These are phyloP conservation scores for Malus sieversii DNA, from an alignment of 306 rosid species.

Conservation along the genomic window DNA sequence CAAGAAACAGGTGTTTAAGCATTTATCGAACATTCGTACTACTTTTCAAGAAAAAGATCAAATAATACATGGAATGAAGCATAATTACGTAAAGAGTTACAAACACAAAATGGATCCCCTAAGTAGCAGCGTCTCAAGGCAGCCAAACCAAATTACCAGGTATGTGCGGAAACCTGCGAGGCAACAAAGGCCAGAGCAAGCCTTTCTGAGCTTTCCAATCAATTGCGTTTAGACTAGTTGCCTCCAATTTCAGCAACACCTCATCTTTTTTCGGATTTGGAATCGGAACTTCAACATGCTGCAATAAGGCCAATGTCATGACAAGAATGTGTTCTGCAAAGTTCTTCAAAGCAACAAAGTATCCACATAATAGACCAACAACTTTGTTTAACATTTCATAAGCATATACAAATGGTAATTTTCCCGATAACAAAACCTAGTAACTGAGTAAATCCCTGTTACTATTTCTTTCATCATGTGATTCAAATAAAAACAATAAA, in stretches of 20 bases:
- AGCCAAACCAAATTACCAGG: constrained; percentile 40
- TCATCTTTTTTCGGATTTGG: constrained; percentile 57
- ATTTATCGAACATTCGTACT: too few relatives aligned
- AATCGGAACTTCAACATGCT: constrained; percentile 47
- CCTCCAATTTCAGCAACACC: constrained; percentile 65
- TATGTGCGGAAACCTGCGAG: constrained; percentile 62
- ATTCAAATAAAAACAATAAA: background rate
- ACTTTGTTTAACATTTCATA: background rate
- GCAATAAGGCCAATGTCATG: background rate
- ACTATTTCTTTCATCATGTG: too few relatives aligned
- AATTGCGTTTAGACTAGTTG: constrained; percentile 64
- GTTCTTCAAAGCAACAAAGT: background rate
- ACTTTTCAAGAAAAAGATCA: too few relatives aligned
- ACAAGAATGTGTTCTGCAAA: background rate
- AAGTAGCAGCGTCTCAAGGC: too few relatives aligned
- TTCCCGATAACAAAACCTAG: too few relatives aligned
- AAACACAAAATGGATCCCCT: background rate
- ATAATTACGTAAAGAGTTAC: background rate
- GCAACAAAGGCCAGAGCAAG: constrained; percentile 58
- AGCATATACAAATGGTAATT: background rate
- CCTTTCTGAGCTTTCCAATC: constrained; percentile 91
- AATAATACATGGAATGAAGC: background rate
- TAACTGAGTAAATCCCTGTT: too few relatives aligned
- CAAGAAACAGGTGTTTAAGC: too few relatives aligned
- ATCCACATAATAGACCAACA: background rate